phyloP scores from a whole-genome alignment of 306 rosid genomes.

The Prunus mira region DNA sequence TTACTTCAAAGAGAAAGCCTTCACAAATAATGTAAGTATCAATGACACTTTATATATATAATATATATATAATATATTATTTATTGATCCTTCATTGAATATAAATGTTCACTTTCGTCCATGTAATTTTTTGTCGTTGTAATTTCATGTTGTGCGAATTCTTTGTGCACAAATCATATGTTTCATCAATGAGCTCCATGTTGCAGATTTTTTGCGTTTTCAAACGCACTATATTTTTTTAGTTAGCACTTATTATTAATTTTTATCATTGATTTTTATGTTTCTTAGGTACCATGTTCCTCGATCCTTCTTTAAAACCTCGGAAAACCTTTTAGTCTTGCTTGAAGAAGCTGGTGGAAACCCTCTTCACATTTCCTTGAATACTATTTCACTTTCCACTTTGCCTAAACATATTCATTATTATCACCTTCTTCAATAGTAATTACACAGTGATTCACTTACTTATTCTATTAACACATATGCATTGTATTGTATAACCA shows the following conservation, averaged over 20 bases:
- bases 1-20: conserved; percentile 44
- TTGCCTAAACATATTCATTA: background rate
- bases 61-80: background rate
- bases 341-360: conserved; percentile 73
- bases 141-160: too few species aligned
- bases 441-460: background rate
- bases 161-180: too few species aligned
- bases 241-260: too few species aligned
- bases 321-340: conserved; percentile 46
- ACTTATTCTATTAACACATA: background rate
- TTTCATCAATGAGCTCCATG: too few species aligned
- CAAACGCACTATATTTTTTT: background rate
- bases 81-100: too few species aligned
- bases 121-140: too few species aligned
- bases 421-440: background rate
- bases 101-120: too few species aligned
- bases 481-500: background rate
- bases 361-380: conserved; percentile 49
- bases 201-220: too few species aligned
- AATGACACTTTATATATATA: background rate
- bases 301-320: conserved; percentile 50
- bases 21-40: conserved; percentile 58
- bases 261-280: background rate
- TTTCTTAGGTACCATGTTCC: conserved; percentile 65
- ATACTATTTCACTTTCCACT: conserved; percentile 34